Base-by-base conservation (phyloP, 148 eudicot genomes). In the Camellia sinensis region DNA sequence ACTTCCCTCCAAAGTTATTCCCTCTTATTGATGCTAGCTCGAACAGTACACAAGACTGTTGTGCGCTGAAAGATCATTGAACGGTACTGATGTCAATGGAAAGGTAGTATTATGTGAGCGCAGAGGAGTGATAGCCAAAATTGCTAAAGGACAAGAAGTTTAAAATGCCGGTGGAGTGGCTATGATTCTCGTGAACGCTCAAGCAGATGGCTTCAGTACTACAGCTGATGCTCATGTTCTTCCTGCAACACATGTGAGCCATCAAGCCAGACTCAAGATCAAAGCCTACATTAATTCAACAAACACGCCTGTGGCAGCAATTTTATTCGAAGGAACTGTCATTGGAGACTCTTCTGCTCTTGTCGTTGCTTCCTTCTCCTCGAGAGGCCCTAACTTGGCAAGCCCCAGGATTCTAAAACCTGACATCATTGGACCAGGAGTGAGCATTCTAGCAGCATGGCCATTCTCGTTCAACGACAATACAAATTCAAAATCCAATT, bases 381-480 rank as follows among this genome's bases (percentile, higher is more conserved):
- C 85, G 1, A 75, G 85, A 52, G 82, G 82, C 62, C 82, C 77
- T 2, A 83, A 53, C 60, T 1, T 60, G 9, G 46, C 46, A 61
- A 83, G 85, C 82, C 85, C 81, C 0, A 78, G 87, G 45, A 80
- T 84, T 48, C 67, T 84, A 54, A 76, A 81, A 52, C 85, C 83
- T 6, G 85, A 82, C 56, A 76, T 80, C 21, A 80, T 82, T 2
- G 85, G 84, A n/a, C 80, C 88, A 1, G 86, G 88, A 0, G 80
- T 86, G 63, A 86, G 67, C 69, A 75, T 83, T 70, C 82, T 86
- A 4, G 88, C 88, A 2, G 88, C 86, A 18, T 80, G 82, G 82
- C 37, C 75, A 6, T 13, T 22, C 37, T 64, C 82, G 7, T 71
- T 80, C 37, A 63, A 80, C 17, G 73, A 80, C 77, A 62, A 62